A percentile compares a stretch with the other conserved stretches of the same genome.
phyloP scores from a whole-genome alignment of 345 rosid species.

The Orychophragmus violaceus region DNA sequence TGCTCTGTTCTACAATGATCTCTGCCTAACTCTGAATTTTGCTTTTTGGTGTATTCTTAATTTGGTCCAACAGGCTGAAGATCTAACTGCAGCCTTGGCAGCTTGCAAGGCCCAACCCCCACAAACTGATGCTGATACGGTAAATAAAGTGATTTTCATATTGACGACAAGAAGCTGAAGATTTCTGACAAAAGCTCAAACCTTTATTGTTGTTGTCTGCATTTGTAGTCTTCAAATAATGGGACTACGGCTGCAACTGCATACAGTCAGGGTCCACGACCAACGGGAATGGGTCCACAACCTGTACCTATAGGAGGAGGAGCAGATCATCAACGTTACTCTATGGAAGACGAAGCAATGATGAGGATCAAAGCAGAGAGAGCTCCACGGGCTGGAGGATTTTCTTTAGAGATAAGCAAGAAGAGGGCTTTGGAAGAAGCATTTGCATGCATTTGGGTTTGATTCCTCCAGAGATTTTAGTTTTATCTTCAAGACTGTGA shows the following conservation, averaged over 20 bases:
- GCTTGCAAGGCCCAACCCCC: conserved; percentile 62
- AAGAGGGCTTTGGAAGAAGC: conserved; percentile 93
- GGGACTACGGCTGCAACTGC: conserved; percentile 44
- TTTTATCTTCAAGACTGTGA: background rate
- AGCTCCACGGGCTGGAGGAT: conserved; percentile 78
- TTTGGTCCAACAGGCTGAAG: conserved; percentile 71
- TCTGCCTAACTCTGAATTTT: background rate
- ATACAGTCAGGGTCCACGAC: conserved; percentile 65
- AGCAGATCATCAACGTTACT: conserved; percentile 49
- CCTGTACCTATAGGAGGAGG: conserved; percentile 58
- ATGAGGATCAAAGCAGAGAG: conserved; percentile 67
- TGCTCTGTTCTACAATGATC: background rate
- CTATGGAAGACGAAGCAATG: conserved; percentile 62
- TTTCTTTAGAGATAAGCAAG: conserved; percentile 72
- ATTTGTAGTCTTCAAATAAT: conserved; percentile 34
- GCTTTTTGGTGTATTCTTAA: background rate
- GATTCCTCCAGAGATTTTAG: conserved; percentile 4
- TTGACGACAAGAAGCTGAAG: background rate
- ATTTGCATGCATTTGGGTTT: conserved; percentile 79
- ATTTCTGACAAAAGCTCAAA: background rate
- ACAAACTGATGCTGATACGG: conserved; percentile 56
- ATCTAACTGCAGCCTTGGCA: conserved; percentile 68
- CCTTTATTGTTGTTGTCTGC: conserved; percentile 15
- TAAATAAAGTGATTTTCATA: conserved; percentile 29
- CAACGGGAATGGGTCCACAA: conserved; percentile 69